Conservation (phyloP, 805 yeast species). For the Cyberlindnera mrakii region DNA sequence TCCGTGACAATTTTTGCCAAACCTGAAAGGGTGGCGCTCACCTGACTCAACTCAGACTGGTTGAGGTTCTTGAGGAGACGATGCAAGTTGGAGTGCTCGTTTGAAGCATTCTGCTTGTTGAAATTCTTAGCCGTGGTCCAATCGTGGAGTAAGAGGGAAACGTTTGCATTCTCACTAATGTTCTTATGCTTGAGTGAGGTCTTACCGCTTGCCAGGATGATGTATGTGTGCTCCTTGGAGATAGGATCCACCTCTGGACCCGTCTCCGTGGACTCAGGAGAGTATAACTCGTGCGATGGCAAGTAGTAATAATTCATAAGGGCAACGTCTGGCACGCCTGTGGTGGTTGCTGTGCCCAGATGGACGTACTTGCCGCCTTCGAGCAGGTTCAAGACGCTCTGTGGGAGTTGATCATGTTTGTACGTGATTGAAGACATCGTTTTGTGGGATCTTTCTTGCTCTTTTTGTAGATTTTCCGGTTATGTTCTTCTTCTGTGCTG, state of each 20-base stretch:
- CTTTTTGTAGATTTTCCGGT: no score
- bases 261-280: constrained; percentile 5
- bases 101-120: constrained; percentile 21
- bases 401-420: constrained; percentile 28
- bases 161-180: constrained; percentile 63
- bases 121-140: constrained; percentile 67
- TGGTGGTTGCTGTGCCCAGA: constrained; percentile 64
- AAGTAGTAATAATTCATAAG: constrained; percentile 85
- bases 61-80: constrained; percentile 70
- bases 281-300: constrained; percentile 31
- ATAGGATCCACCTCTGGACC: constrained; percentile 23
- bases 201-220: constrained; percentile 68
- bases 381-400: constrained; percentile 38
- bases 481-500: no score
- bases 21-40: constrained; percentile 80
- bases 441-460: no score
- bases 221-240: constrained; percentile 37
- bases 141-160: constrained; percentile 82
- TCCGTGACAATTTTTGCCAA: constrained; percentile 50
- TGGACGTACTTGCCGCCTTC: constrained; percentile 68
- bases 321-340: constrained; percentile 75
- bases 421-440: constrained; percentile 25
- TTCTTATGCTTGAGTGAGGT: constrained; percentile 72
- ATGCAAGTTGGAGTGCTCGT: constrained; percentile 36
- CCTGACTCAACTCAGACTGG: constrained; percentile 70